Conservation (phyloP, 495 filamentous ascomycete species). For the Rusavskia elegans region DNA sequence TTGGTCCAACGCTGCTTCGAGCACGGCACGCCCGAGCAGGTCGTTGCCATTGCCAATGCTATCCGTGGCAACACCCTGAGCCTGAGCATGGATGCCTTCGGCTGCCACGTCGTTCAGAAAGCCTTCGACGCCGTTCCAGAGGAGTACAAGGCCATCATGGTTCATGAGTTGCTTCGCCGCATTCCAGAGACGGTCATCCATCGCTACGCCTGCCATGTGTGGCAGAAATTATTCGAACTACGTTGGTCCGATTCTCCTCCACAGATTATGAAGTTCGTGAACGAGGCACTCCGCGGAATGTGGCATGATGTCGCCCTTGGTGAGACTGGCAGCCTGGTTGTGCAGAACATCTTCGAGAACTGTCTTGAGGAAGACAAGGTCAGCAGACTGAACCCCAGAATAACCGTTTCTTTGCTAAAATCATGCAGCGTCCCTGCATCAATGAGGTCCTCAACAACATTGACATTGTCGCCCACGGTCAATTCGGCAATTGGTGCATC, state of each 20-base stretch:
- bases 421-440: slow-evolving; percentile 71
- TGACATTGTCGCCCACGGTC: slow-evolving; percentile 90
- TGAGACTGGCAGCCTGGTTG: slow-evolving; percentile 92
- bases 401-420: slow-evolving; percentile 17
- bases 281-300: slow-evolving; percentile 88
- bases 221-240: slow-evolving; percentile 99
- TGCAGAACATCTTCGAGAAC: slow-evolving; percentile 99
- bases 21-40: slow-evolving; percentile 89
- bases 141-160: slow-evolving; percentile 96
- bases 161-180: slow-evolving; percentile 83
- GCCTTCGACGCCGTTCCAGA: slow-evolving; percentile 95
- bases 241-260: slow-evolving; percentile 89
- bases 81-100: slow-evolving; percentile 95
- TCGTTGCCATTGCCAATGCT: slow-evolving; percentile 84
- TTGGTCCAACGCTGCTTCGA: slow-evolving; percentile 97
- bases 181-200: slow-evolving; percentile 98
- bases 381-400: slow-evolving; percentile 8
- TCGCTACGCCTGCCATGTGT: slow-evolving; percentile 96
- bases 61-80: slow-evolving; percentile 90
- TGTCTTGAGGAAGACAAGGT: slow-evolving; percentile 98
- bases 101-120: slow-evolving; percentile 96
- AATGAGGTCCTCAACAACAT: slow-evolving; percentile 90
- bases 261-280: slow-evolving; percentile 97
- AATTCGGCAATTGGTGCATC: slow-evolving; percentile 99
- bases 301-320: slow-evolving; percentile 97